Base-by-base conservation (phyloP, 805 yeast genomes). In the Kodamaea kakaduensis region DNA sequence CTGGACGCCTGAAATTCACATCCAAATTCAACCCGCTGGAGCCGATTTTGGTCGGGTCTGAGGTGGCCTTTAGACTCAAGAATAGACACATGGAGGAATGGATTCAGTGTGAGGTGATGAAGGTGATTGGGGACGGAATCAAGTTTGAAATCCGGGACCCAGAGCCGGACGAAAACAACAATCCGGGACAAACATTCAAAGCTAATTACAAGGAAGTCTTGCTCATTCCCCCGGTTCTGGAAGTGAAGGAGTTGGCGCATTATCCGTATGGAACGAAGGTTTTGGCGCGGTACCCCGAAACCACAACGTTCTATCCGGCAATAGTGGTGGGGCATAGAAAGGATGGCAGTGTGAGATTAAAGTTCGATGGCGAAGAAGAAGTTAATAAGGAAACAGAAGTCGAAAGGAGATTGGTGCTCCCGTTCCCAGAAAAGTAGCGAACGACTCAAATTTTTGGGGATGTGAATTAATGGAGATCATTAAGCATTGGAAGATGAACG, bases 291-390 rank as follows among this genome's bases (percentile, higher is more conserved):
- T 93, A 93, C 51, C 98, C 98, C 1, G 98, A 93, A 48, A 93
- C 98, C 0, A 93, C 98, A 0, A 89, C 97, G 0, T 93, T 93
- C 50, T 93, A 93, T 51, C 86, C 94, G 3, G 99, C 98, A 0
- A 85, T 84, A 32, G 97, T 93, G 2, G 79, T 80, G 16, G 89
- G 94, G 0, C 70, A 75, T 31, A 78, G 77, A 35, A 69, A 84
- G 45, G 89, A 82, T 44, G 88, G 89, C 0, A 74, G 71, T 9
- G 90, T 95, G 44, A 64, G 87, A 44, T 67, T 93, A 37, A 76
- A 77, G 50, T 93, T 93, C 51, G 97, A 90, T 46, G 98, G 97
- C 7, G 99, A 93, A 56, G 98, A 93, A 54, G 98, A 93, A 50
- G 95, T 79, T 0, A 89, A 85, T 30, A 93, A 90, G 55, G 96